phyloP scores from a whole-genome alignment of 345 rosid genomes.

The Capsella bursapastoris region DNA sequence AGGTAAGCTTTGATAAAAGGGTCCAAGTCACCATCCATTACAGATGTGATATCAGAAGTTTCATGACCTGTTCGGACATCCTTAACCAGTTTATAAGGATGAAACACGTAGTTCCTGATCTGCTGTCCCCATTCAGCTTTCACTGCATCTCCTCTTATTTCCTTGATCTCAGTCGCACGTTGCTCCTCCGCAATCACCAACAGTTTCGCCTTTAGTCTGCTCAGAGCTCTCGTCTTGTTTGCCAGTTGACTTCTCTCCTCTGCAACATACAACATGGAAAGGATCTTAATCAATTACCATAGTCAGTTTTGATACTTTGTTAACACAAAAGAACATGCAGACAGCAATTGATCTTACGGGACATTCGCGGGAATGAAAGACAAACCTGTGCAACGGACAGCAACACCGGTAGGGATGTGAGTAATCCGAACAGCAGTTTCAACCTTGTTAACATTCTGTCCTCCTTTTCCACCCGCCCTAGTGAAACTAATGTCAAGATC shows the following conservation, averaged over 20 bases:
- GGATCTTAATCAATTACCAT: not conserved
- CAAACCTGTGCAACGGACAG: conserved; percentile 88
- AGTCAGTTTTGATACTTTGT: not conserved
- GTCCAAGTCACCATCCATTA: conserved; percentile 96
- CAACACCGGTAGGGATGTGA: conserved; percentile 86
- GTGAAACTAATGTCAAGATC: conserved; percentile 84
- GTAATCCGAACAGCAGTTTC: conserved; percentile 93
- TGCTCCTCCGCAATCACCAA: conserved; percentile 92
- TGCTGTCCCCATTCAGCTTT: conserved; percentile 99
- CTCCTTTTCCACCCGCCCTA: conserved; percentile 97
- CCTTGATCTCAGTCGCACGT: conserved; percentile 86
- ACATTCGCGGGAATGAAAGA: conserved; percentile 12
- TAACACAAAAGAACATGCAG: not conserved
- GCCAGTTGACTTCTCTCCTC: conserved; percentile 92
- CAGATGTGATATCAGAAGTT: conserved; percentile 81
- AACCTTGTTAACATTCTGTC: conserved; percentile 96
- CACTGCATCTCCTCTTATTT: conserved; percentile 92
- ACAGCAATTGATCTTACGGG: not conserved
- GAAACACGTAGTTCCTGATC: conserved; percentile 90
- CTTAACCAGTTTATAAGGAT: conserved; percentile 95
- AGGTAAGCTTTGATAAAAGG: conserved; percentile 92
- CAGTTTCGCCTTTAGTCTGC: conserved; percentile 83
- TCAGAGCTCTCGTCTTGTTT: conserved; percentile 85
- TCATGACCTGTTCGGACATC: conserved; percentile 80
- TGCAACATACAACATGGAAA: conserved; percentile 38